Conservation (phyloP, 1,284 basidiomycete species). For the Tilletia walkeri region DNA sequence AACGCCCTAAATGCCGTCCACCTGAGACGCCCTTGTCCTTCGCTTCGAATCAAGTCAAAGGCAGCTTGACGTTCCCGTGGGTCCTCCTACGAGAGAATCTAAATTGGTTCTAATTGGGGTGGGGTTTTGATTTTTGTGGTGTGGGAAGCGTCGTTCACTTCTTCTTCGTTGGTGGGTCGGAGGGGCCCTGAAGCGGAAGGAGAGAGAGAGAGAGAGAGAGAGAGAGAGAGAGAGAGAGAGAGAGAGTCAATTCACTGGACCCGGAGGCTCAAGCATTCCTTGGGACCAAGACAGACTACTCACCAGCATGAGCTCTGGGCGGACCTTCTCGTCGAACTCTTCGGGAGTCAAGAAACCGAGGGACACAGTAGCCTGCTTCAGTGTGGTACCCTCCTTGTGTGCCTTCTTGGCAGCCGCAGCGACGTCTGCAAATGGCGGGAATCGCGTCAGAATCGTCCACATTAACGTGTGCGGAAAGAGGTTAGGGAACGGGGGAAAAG, state of each 20-base stretch:
- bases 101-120: too few species aligned
- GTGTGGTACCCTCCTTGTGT: conserved; percentile 92
- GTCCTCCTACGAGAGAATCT: too few species aligned
- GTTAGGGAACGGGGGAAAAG: neutral
- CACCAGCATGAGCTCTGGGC: conserved; percentile 69
- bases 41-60: too few species aligned
- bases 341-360: conserved; percentile 82
- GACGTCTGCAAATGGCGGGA: conserved; percentile 64
- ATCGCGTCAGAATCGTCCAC: neutral
- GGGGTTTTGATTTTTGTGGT: too few species aligned
- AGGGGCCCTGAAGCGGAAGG: neutral
- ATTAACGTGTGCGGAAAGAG: neutral
- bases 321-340: conserved; percentile 92
- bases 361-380: conserved; percentile 88
- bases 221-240: neutral
- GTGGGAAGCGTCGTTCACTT: too few species aligned
- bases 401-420: conserved; percentile 99
- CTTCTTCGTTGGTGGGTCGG: conserved; percentile 8
- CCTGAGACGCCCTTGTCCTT: too few species aligned
- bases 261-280: neutral
- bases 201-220: neutral
- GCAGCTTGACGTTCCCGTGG: too few species aligned
- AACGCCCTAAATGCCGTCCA: too few species aligned
- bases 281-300: neutral
- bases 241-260: neutral